Percentiles rank a stretch among this genome's conserved stretches.
Conservation (phyloP, 495 filamentous ascomycete genomes). For the Pseudoneurospora amorphoporcata region DNA sequence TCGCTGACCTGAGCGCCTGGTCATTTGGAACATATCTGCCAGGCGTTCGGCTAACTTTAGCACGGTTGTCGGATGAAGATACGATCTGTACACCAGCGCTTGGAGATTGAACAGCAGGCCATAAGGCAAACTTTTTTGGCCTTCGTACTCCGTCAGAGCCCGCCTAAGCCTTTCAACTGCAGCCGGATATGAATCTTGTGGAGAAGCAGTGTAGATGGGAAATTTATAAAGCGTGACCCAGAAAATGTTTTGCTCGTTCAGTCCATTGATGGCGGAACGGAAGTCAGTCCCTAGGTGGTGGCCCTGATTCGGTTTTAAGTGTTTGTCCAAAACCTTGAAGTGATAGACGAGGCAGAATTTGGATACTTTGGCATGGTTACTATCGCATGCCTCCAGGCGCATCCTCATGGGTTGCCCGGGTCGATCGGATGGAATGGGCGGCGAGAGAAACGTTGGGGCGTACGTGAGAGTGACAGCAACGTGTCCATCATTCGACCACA, state of each 20-base stretch:
- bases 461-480: slow-evolving; percentile 25
- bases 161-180: slow-evolving; percentile 8
- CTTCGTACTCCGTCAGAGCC: slow-evolving; percentile 7
- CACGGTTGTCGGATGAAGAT: slow-evolving; percentile 37
- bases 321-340: slow-evolving; percentile 3
- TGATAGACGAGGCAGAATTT: slow-evolving; percentile 9
- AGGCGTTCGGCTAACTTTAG: slow-evolving; percentile 23
- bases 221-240: slow-evolving; percentile 16
- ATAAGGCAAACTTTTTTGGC: slow-evolving; percentile 16
- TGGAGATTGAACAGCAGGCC: slow-evolving; percentile 39
- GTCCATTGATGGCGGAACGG: slow-evolving; percentile 3
- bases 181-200: slow-evolving; percentile 5
- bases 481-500: slow-evolving; percentile 17
- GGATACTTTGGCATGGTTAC: slow-evolving; percentile 3
- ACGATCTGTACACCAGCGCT: slow-evolving; percentile 41
- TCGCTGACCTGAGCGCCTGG: not conserved
- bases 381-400: slow-evolving; percentile 9
- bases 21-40: not conserved
- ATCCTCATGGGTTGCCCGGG: slow-evolving; percentile 17
- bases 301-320: not conserved
- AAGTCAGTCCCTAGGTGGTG: not conserved
- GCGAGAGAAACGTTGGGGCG: slow-evolving; percentile 8
- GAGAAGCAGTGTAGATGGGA: not conserved
- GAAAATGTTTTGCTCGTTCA: slow-evolving; percentile 18
- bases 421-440: not conserved